These are phyloP conservation scores for Diaporthe vexans DNA, from an alignment of 2,329 filamentous ascomycete genomes.

Conservation along the genomic window DNA sequence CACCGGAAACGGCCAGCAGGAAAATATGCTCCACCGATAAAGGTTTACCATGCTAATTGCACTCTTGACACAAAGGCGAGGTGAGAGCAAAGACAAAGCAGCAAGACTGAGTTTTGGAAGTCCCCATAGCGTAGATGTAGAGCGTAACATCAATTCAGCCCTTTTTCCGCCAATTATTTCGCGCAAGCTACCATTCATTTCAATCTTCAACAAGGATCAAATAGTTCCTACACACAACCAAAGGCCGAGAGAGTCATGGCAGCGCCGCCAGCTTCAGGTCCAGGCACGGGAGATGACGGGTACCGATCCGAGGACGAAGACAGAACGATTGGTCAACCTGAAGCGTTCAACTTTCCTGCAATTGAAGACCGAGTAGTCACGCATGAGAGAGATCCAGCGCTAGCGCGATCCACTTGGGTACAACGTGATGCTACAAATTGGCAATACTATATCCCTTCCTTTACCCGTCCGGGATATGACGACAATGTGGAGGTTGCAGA, in stretches of 20 bases:
- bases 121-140: background rate
- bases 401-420: background rate
- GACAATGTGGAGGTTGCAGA: background rate
- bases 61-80: background rate
- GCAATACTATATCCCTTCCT: background rate
- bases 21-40: too few species aligned
- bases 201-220: background rate
- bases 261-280: too few species aligned
- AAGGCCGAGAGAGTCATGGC: background rate
- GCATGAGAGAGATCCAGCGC: background rate
- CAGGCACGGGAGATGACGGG: background rate
- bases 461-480: background rate
- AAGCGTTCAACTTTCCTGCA: background rate
- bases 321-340: background rate
- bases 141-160: background rate
- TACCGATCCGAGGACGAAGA: conserved; percentile 12
- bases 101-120: background rate
- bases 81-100: background rate
- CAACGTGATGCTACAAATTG: background rate
- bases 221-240: background rate
- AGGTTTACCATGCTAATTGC: background rate
- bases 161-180: background rate
- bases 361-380: background rate
- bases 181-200: background rate
- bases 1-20: background rate